Evolutionary conservation across 257 asterid species (phyloP), one percentile per base, ranked within the genome.

Genomic region (Fraxinus anomala): DNA sequence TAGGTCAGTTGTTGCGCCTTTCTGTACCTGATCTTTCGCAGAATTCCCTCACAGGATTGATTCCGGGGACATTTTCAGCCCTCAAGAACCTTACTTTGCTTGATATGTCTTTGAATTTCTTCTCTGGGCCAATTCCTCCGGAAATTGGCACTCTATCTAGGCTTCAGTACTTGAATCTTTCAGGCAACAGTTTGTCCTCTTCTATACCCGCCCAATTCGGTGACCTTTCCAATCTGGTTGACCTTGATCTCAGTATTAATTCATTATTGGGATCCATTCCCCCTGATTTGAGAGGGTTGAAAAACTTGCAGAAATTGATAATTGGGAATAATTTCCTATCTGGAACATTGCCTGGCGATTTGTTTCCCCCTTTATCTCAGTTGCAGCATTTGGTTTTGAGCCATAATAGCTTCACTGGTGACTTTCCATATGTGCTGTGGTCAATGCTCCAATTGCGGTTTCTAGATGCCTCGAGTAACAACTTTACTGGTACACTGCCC

Each of bases 161-260:
- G 73, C 79, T 96, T 87, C 86, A 75, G 82, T 79, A 70, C 74
- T 80, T 96, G 87, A 93, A 92, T 85, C 87, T 96, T 66, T 93
- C 99, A 19, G 54, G 87, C 66, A 96, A 93, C 74, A 88, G 73
- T 74, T 88, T 96, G 85, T 89, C 96, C 17, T 91, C 98, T 77
- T 82, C 83, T 2, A 87, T 96, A 77, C 99, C 98, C 1, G 77
- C 94, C 74, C 93, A 92, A 77, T 87, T 96, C 47, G 93, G 97
- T 72, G 81, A 83, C 72, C 95, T 92, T 85, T 83, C 95, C 66
- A 84, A 75, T 73, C 84, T 96, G 77, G 85, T 88, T 84, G 92
- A 89, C 70, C 94, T 93, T 85, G 97, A 96, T 88, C 89, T 96
- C 59, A 91, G 97, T 71, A 86, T 76, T 82, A 96, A 96, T 84